phyloP scores from a whole-genome alignment of 176 grass and related monocot species.

The Thalia dealbata region DNA sequence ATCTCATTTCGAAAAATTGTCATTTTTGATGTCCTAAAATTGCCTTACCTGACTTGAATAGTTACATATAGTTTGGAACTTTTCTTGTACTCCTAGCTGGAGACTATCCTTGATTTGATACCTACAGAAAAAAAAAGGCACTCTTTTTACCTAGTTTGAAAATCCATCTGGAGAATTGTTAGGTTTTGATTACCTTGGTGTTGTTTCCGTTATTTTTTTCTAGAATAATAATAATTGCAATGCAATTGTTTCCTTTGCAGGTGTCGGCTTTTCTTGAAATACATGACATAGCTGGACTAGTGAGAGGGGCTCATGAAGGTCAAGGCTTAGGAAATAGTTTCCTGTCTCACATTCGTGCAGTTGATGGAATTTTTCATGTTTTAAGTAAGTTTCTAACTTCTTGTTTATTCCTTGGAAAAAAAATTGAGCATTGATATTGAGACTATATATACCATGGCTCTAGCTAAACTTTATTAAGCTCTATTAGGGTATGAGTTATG shows the following conservation, averaged over 20 bases:
- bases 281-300: conserved; percentile 91
- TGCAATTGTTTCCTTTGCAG: conserved; percentile 26
- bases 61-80: background rate
- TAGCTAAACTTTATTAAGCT: background rate
- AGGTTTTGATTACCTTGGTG: background rate
- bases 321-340: conserved; percentile 89
- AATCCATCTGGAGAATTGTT: background rate
- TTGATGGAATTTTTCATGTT: conserved; percentile 99
- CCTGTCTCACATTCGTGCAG: conserved; percentile 90
- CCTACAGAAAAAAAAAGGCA: background rate
- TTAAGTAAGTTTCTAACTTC: conserved; percentile 52
- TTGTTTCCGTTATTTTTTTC: background rate
- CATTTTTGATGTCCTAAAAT: background rate
- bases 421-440: background rate
- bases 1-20: background rate
- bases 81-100: background rate
- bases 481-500: background rate
- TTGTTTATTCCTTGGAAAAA: background rate
- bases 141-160: background rate
- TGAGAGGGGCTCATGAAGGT: conserved; percentile 83
- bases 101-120: background rate
- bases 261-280: conserved; percentile 86
- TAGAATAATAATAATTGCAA: background rate
- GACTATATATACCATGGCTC: background rate
- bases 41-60: background rate